These are phyloP conservation scores for Fusarium torreyae DNA, from an alignment of 2,329 filamentous ascomycete species.

Conservation along the genomic window DNA sequence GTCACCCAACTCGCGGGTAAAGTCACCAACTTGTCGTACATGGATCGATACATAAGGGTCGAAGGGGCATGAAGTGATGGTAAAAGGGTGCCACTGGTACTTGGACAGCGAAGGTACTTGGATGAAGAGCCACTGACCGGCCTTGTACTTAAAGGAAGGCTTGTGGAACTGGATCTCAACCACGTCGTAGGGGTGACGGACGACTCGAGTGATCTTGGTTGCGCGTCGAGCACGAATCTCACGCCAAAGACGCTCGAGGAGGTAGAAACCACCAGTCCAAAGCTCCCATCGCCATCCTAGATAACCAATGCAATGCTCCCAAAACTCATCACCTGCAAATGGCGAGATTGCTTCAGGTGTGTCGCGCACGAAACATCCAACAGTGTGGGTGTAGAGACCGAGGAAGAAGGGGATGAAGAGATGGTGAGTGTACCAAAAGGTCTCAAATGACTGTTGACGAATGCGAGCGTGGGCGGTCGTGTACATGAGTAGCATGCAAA, in stretches of 20 bases:
- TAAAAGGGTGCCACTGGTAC: constrained; percentile 98
- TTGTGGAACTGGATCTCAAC: constrained; percentile 98
- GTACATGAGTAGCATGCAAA: constrained; percentile 99
- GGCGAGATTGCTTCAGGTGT: constrained; percentile 80
- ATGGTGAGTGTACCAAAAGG: constrained; percentile 99
- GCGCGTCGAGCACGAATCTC: constrained; percentile 87
- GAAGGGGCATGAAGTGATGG: constrained; percentile 97
- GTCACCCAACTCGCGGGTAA: constrained; percentile 93
- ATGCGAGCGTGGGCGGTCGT: constrained; percentile 95
- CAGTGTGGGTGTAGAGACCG: constrained; percentile 94
- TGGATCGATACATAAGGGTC: constrained; percentile 96
- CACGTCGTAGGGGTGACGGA: constrained; percentile 96
- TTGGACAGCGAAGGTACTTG: constrained; percentile 90
- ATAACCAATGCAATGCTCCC: constrained; percentile 95
- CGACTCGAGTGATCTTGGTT: constrained; percentile 93
- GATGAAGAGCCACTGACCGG: constrained; percentile 97
- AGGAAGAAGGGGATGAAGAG: constrained; percentile 97
- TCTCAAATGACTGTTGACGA: constrained; percentile 96
- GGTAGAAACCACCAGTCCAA: constrained; percentile 86
- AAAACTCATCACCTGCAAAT: constrained; percentile 86
- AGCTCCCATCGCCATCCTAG: constrained; percentile 98
- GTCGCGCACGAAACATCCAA: constrained; percentile 96
- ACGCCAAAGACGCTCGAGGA: constrained; percentile 89
- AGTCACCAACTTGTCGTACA: constrained; percentile 96
- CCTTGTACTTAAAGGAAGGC: constrained; percentile 97